These are phyloP conservation scores for Prunus salicina DNA, from an alignment of 306 rosid genomes.

Conservation along the genomic window DNA sequence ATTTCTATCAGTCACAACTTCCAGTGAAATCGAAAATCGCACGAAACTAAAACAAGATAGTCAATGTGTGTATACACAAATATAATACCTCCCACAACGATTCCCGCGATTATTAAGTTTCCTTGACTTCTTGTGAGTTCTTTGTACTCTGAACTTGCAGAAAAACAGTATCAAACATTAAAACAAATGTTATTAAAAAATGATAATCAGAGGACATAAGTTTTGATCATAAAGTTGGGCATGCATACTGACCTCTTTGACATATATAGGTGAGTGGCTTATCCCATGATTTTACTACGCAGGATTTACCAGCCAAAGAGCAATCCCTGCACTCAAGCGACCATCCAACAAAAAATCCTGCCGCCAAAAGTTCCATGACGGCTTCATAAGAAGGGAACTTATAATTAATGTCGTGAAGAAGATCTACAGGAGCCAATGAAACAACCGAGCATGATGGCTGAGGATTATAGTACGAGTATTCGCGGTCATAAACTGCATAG, in stretches of 20 bases:
- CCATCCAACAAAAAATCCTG: constrained; percentile 18
- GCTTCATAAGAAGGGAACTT: constrained; percentile 13
- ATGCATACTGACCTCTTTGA: background rate
- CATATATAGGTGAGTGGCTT: background rate
- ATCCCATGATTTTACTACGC: background rate
- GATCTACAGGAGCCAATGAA: constrained; percentile 4
- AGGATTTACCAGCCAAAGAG: background rate
- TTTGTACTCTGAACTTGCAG: background rate
- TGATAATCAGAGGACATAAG: background rate
- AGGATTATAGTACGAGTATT: no score
- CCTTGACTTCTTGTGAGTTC: background rate
- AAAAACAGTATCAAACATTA: background rate
- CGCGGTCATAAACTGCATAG: background rate
- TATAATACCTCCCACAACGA: background rate
- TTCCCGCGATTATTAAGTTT: background rate
- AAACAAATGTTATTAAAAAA: background rate
- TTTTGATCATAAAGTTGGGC: background rate
- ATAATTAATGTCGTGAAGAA: background rate
- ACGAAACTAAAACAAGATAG: background rate
- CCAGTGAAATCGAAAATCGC: background rate
- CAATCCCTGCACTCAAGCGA: constrained; percentile 27
- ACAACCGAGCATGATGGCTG: background rate
- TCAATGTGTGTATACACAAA: background rate
- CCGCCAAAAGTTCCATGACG: background rate
- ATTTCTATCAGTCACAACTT: background rate